These are phyloP conservation scores for Fusarium kyushuense DNA, from an alignment of 2,329 filamentous ascomycete genomes.

Conservation along the genomic window DNA sequence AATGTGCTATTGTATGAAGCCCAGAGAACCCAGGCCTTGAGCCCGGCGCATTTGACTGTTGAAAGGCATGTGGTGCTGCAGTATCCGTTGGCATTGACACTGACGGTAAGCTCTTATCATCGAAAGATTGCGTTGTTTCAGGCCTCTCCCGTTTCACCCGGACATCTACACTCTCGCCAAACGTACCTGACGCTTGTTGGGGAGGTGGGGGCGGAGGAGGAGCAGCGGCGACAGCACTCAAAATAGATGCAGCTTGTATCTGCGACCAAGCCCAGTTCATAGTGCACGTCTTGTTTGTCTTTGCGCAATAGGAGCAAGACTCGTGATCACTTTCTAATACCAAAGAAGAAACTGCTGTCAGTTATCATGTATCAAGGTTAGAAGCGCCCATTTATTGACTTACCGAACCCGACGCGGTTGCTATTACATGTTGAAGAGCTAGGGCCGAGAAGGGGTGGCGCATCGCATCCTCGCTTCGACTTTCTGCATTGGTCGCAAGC, in stretches of 20 bases:
- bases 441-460: conserved; percentile 30
- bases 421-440: conserved; percentile 3
- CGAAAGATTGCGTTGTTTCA: not conserved
- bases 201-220: not conserved
- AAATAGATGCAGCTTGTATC: conserved; percentile 26
- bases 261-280: conserved; percentile 44
- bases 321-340: conserved; percentile 4
- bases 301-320: conserved; percentile 51
- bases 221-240: conserved; percentile 16
- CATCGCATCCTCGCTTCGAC: conserved; percentile 45
- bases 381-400: conserved; percentile 6
- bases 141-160: conserved; percentile 21
- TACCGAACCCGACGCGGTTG: conserved; percentile 28
- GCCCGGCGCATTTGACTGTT: not conserved
- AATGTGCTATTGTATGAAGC: not conserved
- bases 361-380: not conserved
- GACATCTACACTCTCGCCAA: not conserved
- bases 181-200: not conserved
- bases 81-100: not conserved
- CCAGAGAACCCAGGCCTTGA: not conserved
- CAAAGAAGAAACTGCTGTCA: not conserved
- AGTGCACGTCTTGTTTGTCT: conserved; percentile 50
- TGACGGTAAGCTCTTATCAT: not conserved
- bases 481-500: conserved; percentile 45
- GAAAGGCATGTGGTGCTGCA: not conserved